Percentiles rank a stretch among this genome's conserved stretches.
Conservation (phyloP, 2,329 filamentous ascomycete genomes). For the Penicillium brasilianum region DNA sequence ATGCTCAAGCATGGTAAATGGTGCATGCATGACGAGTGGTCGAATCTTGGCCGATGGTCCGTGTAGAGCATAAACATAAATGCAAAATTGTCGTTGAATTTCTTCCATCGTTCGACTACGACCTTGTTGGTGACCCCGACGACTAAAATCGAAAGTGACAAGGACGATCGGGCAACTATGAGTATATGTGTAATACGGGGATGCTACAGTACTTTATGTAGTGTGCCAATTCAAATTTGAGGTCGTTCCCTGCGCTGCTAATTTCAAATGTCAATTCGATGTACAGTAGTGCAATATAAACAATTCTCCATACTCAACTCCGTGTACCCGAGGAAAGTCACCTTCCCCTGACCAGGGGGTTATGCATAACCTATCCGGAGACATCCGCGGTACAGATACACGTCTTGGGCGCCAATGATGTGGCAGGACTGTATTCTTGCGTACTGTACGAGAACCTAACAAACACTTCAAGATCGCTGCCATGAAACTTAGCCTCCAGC, state of each 20-base stretch:
- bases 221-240: constrained; percentile 13
- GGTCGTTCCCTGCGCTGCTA: neutral
- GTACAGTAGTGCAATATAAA: too few species aligned
- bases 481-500: constrained; percentile 15
- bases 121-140: constrained; percentile 11
- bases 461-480: constrained; percentile 4
- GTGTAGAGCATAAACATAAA: neutral
- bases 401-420: constrained; percentile 8
- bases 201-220: neutral
- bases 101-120: neutral
- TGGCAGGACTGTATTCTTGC: constrained; percentile 3
- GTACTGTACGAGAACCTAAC: neutral
- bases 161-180: constrained; percentile 3
- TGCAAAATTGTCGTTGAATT: constrained; percentile 3
- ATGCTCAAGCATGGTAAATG: neutral
- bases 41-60: neutral
- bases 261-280: neutral
- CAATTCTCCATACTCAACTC: neutral
- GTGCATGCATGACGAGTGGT: neutral
- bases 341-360: constrained; percentile 5
- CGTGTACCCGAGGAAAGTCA: neutral
- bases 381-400: constrained; percentile 2
- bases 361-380: neutral
- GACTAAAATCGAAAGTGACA: constrained; percentile 11
- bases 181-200: constrained; percentile 8